These are phyloP conservation scores for Avicennia marina DNA, from an alignment of 257 asterid species.

Conservation along the genomic window DNA sequence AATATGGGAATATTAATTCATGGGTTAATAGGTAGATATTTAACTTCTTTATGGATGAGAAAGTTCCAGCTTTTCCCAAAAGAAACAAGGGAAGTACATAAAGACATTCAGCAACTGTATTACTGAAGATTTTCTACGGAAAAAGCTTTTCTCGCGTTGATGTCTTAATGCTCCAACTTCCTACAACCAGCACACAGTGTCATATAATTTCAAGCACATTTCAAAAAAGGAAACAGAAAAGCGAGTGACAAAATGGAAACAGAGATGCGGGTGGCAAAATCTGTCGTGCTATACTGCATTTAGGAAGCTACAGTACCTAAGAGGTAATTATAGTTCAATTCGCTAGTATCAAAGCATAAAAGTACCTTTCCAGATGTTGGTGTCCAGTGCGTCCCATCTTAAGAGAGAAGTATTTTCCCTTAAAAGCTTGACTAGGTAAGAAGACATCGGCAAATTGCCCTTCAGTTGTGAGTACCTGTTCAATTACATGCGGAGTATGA, in stretches of 20 bases:
- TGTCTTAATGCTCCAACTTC: too few species aligned
- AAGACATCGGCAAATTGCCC: conserved; percentile 20
- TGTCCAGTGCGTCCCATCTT: conserved; percentile 10
- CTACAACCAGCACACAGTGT: too few species aligned
- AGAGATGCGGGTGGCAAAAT: neutral
- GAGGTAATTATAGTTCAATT: neutral
- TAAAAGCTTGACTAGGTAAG: conserved; percentile 10
- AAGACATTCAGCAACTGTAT: too few species aligned
- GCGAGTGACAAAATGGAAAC: neutral
- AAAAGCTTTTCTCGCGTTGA: too few species aligned
- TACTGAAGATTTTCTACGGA: neutral
- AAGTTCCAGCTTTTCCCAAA: neutral
- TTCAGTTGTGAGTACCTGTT: conserved; percentile 24
- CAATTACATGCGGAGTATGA: conserved; percentile 5
- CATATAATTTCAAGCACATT: too few species aligned
- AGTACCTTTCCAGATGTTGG: conserved; percentile 12
- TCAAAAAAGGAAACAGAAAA: too few species aligned
- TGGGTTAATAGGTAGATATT: too few species aligned
- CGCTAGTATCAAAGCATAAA: neutral
- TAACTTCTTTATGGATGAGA: too few species aligned
- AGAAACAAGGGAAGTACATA: neutral
- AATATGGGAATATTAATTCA: too few species aligned
- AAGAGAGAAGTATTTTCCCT: conserved; percentile 19
- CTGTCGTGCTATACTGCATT: neutral
- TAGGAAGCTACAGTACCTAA: neutral